phyloP scores from a whole-genome alignment of 805 yeast species.

The Starmerella riodocensis region DNA sequence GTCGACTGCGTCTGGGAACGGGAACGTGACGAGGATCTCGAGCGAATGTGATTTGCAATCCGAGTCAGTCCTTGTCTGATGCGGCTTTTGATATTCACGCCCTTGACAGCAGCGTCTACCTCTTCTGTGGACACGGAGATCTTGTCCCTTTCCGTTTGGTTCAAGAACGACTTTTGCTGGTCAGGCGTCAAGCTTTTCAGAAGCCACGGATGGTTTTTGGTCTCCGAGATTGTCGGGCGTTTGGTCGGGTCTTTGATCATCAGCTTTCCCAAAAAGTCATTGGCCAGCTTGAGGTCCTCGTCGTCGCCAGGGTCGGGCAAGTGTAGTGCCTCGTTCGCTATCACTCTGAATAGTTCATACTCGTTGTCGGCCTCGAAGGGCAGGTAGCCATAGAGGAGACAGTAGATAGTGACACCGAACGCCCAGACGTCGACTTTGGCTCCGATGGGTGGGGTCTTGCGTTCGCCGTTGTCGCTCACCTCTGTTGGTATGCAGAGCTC shows the following conservation, averaged over 20 bases:
- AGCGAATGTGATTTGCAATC: constrained; percentile 13
- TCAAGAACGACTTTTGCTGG: constrained; percentile 24
- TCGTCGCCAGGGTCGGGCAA: constrained; percentile 36
- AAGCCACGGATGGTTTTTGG: constrained; percentile 66
- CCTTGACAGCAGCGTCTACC: constrained; percentile 63
- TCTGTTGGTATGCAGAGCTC: constrained; percentile 47
- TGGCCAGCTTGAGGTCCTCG: constrained; percentile 25
- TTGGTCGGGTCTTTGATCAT: constrained; percentile 55
- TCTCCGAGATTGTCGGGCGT: constrained; percentile 57
- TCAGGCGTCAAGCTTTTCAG: constrained; percentile 31
- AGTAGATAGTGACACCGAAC: constrained; percentile 78
- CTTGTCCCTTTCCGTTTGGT: constrained; percentile 23
- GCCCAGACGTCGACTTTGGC: constrained; percentile 97
- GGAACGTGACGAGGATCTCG: constrained; percentile 9
- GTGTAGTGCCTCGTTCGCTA: constrained; percentile 45
- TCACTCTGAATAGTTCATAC: constrained; percentile 71
- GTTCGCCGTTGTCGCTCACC: constrained; percentile 15
- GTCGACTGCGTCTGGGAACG: not conserved
- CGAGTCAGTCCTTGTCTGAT: constrained; percentile 36
- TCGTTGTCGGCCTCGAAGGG: constrained; percentile 85
- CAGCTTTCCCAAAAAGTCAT: constrained; percentile 47
- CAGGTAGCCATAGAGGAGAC: constrained; percentile 71
- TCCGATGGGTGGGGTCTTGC: constrained; percentile 41
- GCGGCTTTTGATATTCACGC: constrained; percentile 47
- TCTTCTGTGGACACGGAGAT: constrained; percentile 56